These are phyloP conservation scores for Piper betle DNA, from an alignment of 164 flowering plant genomes.

Conservation along the genomic window DNA sequence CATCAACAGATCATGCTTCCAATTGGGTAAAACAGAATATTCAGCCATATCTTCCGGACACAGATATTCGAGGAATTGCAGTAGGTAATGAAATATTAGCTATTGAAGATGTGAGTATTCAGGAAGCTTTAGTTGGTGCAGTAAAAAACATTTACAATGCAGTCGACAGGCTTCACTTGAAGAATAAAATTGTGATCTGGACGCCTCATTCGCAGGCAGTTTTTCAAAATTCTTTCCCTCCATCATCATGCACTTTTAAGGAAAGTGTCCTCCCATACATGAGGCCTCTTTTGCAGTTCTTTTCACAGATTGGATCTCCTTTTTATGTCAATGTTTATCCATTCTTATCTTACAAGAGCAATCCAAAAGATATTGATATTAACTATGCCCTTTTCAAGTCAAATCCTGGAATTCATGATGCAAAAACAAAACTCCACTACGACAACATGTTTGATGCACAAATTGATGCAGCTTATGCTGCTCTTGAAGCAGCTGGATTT, in stretches of 20 bases:
- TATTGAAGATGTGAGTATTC: conserved; percentile 24
- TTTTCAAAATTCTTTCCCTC: conserved; percentile 52
- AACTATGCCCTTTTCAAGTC: conserved; percentile 54
- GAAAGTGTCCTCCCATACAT: conserved; percentile 17
- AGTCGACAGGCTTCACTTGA: conserved; percentile 28
- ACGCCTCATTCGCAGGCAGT: conserved; percentile 24
- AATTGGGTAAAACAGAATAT: conserved; percentile 66
- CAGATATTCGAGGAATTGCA: conserved; percentile 17
- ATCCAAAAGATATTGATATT: conserved; percentile 52
- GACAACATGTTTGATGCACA: conserved; percentile 55
- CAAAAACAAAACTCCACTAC: too few relatives aligned
- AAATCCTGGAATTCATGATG: conserved; percentile 36
- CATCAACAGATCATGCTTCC: conserved; percentile 49
- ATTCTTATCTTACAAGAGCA: conserved; percentile 61
- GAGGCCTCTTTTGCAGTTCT: conserved; percentile 40
- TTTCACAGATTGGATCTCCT: conserved; percentile 41
- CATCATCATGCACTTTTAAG: conserved; percentile 55
- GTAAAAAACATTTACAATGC: conserved; percentile 58
- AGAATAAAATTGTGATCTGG: conserved; percentile 32
- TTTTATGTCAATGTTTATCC: conserved; percentile 82
- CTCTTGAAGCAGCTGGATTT: conserved; percentile 20
- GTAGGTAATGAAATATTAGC: conserved; percentile 79
- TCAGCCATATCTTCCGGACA: conserved; percentile 50
- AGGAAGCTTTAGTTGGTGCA: conserved; percentile 55
- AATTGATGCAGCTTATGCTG: conserved; percentile 55